Conservation (phyloP, 805 yeast genomes). For the Barnettozyma vustinii region DNA sequence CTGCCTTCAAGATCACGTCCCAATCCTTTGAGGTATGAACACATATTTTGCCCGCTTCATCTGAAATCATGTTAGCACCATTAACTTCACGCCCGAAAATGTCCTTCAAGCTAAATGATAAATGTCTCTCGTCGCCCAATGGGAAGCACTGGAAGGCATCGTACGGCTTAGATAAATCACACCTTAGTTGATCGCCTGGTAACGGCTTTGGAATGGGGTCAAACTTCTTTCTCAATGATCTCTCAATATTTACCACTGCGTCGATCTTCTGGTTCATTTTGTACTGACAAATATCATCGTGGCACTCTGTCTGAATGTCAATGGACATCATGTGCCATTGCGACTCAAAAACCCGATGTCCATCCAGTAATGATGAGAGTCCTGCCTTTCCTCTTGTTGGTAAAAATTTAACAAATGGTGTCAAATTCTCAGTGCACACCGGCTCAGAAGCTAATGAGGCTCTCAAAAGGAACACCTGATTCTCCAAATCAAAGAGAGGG, state of each 20-base stretch:
- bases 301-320: constrained; percentile 61
- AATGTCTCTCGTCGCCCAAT: constrained; percentile 40
- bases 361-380: constrained; percentile 76
- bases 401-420: constrained; percentile 83
- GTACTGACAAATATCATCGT: constrained; percentile 38
- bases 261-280: constrained; percentile 63
- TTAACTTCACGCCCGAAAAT: constrained; percentile 64
- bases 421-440: constrained; percentile 91
- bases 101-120: constrained; percentile 50
- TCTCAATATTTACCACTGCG: constrained; percentile 65
- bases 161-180: constrained; percentile 59
- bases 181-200: constrained; percentile 61
- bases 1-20: constrained; percentile 34
- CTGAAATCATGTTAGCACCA: constrained; percentile 60
- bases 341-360: constrained; percentile 85
- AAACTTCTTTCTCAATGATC: constrained; percentile 53
- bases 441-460: constrained; percentile 95
- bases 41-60: constrained; percentile 37
- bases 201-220: constrained; percentile 80
- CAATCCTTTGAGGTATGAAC: constrained; percentile 43
- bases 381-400: constrained; percentile 95
- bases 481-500: constrained; percentile 27
- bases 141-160: constrained; percentile 80
- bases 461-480: constrained; percentile 52
- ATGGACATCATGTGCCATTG: constrained; percentile 93